Evolutionary conservation across 2,329 filamentous ascomycete genomes (phyloP).

Genomic region (Pyricularia grisea): DNA sequence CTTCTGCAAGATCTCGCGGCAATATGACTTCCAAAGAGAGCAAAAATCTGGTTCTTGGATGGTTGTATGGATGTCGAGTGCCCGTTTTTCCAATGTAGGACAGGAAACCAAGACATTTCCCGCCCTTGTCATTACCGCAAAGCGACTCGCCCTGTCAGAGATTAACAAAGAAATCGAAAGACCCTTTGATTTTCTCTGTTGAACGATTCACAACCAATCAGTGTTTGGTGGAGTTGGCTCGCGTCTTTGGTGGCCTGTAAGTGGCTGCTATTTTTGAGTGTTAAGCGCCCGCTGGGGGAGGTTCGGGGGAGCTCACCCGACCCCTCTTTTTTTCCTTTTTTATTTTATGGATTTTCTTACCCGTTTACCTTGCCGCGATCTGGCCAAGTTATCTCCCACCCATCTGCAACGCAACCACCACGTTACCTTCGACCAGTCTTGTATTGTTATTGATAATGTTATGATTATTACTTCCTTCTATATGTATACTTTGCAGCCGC

Average conservation of each 20-base stretch:
- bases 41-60: not conserved
- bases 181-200: not conserved
- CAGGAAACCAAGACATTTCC: not conserved
- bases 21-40: not conserved
- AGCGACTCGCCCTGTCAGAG: not conserved
- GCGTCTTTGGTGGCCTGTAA: not conserved
- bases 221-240: not conserved
- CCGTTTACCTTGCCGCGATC: not conserved
- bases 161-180: not conserved
- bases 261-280: conserved; percentile 6
- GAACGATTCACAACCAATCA: not conserved
- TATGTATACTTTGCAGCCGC: not conserved
- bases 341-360: not conserved
- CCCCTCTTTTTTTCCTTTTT: not conserved
- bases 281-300: conserved; percentile 1
- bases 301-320: not conserved
- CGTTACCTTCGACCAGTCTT: not conserved
- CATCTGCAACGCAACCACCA: not conserved
- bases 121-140: not conserved
- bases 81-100: not conserved
- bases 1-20: conserved; percentile 4
- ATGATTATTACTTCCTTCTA: not conserved
- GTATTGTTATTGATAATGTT: not conserved
- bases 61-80: not conserved
- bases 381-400: not conserved